Evolutionary conservation across 1,284 basidiomycete genomes (phyloP), one percentile per base, ranked within the genome.

Genomic region (Ceratobasidium sp.): DNA sequence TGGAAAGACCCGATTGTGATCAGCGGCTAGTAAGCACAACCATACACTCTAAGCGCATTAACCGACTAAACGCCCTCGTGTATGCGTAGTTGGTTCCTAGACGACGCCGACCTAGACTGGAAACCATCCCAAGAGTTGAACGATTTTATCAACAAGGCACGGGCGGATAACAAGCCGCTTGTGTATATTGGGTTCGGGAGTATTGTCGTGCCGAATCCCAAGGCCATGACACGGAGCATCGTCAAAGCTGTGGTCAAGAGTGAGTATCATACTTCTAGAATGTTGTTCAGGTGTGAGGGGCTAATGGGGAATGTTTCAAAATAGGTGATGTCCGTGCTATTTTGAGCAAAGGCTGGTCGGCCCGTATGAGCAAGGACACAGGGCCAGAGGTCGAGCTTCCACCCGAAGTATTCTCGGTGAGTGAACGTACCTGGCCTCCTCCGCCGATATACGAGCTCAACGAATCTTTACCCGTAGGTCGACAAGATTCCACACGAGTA

Each of bases 151-250:
- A 78, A 79, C 11, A 83, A 86, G 75, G 89, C 90, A 1, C 83
- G 84, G 35, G 77, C 78, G n/a, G 88, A 91, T 73, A 82, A 81
- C 4, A 88, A 88, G 77, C 83, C 88, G 0, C 82, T 94, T 35
- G 91, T 93, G 5, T 94, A 94, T 79, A 92, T 94, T 75, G 91
- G 76, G 87, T 5, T 90, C 89, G 88, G 89, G 3, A 87, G 87
- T 49, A 91, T 92, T 76, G 91, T 91, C 13, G 90, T 94, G 0
- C 89, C 90, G 2, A 83, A 89, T 78, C 90, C 92, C 0, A 82
- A 84, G 57, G 86, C 84, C 11, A 87, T 92, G 80, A 91, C 89
- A 0, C 81, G 84, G 62, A 85, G 84, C 54, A 88, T 94, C 58
- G 81, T 90, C 66, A 84, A 88, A 73, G 91, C 90, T 1, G 91